Conservation (phyloP, 208 protist species). For the Acanthamoeba castellanii region DNA sequence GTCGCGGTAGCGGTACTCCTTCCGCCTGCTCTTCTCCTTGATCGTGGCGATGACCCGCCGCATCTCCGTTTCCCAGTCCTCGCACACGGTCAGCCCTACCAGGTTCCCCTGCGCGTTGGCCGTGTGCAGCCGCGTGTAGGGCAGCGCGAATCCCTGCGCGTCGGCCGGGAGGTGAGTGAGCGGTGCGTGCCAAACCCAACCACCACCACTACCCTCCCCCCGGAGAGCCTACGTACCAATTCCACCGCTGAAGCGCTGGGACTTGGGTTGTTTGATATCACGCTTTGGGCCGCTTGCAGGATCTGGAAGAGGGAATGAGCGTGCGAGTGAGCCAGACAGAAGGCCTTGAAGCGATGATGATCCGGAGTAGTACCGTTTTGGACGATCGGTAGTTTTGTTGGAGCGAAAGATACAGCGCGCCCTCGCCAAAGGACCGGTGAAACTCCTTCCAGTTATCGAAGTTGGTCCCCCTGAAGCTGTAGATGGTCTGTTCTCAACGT, state of each 20-base stretch:
- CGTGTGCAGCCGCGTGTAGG: not conserved
- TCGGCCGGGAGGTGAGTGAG: not conserved
- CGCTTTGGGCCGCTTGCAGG: not conserved
- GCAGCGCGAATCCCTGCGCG: not conserved
- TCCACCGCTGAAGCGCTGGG: not conserved
- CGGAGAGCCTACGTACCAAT: not conserved
- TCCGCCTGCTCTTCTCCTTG: not conserved
- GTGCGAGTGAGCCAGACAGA: too few species aligned
- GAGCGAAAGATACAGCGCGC: not conserved
- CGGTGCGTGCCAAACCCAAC: not conserved
- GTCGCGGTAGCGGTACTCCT: not conserved
- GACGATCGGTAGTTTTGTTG: slow-evolving; percentile 15
- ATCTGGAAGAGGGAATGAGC: not conserved
- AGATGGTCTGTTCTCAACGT: not conserved
- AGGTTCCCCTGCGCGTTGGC: not conserved
- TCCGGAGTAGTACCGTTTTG: not conserved
- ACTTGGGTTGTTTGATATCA: not conserved
- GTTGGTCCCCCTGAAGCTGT: slow-evolving; percentile 22
- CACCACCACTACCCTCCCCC: too few species aligned
- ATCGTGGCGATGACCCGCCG: not conserved
- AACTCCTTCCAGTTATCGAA: slow-evolving; percentile 23
- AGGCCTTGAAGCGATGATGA: too few species aligned
- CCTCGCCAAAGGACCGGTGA: not conserved
- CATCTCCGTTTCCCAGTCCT: not conserved
- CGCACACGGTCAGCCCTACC: not conserved